Conservation (phyloP, 2,329 filamentous ascomycete species). For the Harringtonia lauricola region DNA sequence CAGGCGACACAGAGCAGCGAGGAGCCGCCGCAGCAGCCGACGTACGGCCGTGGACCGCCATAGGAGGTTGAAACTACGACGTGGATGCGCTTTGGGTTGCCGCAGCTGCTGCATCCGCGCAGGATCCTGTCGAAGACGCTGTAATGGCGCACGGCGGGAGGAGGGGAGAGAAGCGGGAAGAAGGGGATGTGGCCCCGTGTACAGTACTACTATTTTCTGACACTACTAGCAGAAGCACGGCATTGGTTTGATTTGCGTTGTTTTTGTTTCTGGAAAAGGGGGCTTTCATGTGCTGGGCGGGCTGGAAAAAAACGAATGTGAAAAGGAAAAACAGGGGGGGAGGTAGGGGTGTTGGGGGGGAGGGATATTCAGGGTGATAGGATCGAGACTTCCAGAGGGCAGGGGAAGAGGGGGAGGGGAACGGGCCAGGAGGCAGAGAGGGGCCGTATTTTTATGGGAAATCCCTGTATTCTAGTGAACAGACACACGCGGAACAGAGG, state of each 20-base stretch:
- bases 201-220: constrained; percentile 2
- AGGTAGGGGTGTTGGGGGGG: not conserved
- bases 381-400: too few relatives aligned
- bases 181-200: constrained; percentile 5
- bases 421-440: too few relatives aligned
- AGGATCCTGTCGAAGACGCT: constrained; percentile 1
- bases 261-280: not conserved
- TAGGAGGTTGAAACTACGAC: constrained; percentile 7
- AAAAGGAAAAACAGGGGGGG: too few relatives aligned
- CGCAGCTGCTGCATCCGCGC: constrained; percentile 3
- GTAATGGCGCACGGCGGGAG: not conserved
- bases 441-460: too few relatives aligned
- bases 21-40: constrained; percentile 5
- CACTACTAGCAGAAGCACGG: constrained; percentile 6
- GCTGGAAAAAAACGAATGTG: too few relatives aligned
- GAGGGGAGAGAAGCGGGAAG: not conserved
- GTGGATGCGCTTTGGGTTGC: not conserved
- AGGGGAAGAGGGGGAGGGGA: too few relatives aligned
- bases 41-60: constrained; percentile 8
- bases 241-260: constrained; percentile 3
- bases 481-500: too few relatives aligned
- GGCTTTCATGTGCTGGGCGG: not conserved
- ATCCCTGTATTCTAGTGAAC: too few relatives aligned
- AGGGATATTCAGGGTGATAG: too few relatives aligned
- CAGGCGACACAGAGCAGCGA: constrained; percentile 4